Base-by-base conservation (phyloP, 345 rosid genomes). In the Populus pruinosa region DNA sequence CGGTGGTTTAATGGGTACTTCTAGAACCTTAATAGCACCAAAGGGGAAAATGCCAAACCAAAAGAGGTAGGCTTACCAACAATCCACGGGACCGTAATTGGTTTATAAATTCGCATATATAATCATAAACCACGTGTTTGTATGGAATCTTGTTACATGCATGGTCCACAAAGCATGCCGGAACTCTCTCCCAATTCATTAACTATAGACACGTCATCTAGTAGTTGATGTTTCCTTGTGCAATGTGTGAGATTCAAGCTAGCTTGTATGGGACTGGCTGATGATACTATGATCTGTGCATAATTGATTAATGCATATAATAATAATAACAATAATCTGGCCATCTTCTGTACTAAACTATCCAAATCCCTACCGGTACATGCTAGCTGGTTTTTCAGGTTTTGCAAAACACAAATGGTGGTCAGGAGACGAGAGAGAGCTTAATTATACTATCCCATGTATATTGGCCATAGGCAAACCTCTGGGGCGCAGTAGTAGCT, bases 121-220 rank as follows among this genome's bases (percentile, higher is more conserved):
- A 76, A 79, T n/a, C 65, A n/a, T 11, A 43, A 71, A 53, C 80
- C 86, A 84, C 83, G 81, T 86, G 86, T 74, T 23, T 23, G 64
- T 59, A 33, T 73, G 80, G 82, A 27, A 76, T 84, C 78, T 77
- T 43, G 43, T 50, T n/a, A 43, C 41, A 23, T 36, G 62, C 41
- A 23, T 38, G 62, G 72, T 29, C 77, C 76, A 66, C 31, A 33
- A 69, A 62, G 63, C 76, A 56, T 74, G 73, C 66, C 62, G 83
- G 72, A 70, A 78, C 79, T 66, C 38, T 65, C 62, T 76, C 82
- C 68, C 80, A 79, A 47, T 80, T 72, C 81, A 20, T n/a, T 47
- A 20, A 33, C 71, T 33, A 31, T 31, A 17, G 47, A 21, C 61
- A 35, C 61, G 27, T n/a, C 29, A 31, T 25, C 49, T 21, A 25